Conservation (phyloP, 2,329 filamentous ascomycete genomes). For the Metarhizium sp. region DNA sequence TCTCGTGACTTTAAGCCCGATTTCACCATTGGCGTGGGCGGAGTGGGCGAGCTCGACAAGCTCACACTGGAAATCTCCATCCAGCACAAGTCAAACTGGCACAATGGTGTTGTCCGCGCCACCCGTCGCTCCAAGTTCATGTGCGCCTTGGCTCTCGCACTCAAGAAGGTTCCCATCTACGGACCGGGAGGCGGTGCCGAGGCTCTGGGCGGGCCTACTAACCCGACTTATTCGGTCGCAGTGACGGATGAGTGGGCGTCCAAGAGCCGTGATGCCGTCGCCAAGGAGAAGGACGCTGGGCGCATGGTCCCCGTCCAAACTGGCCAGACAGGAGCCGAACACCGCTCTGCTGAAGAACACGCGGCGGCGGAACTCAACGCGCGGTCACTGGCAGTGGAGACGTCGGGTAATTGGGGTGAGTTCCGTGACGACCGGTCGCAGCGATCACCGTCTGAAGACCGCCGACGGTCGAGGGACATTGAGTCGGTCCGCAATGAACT, state of each 20-base stretch:
- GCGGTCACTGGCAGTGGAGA: conserved; percentile 18
- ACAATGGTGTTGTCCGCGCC: conserved; percentile 74
- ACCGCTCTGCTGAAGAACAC: conserved; percentile 28
- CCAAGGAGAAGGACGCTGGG: conserved; percentile 50
- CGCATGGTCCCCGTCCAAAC: conserved; percentile 50
- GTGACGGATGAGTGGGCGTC: conserved; percentile 61
- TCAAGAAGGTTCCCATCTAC: conserved; percentile 81
- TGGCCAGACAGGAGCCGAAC: conserved; percentile 17
- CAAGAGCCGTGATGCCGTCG: conserved; percentile 50
- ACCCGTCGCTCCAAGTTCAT: conserved; percentile 90
- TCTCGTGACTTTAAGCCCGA: conserved; percentile 84
- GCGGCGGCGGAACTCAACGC: conserved; percentile 37
- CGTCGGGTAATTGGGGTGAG: conserved; percentile 13
- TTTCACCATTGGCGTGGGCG: conserved; percentile 65
- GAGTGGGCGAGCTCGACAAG: conserved; percentile 81
- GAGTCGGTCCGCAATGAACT: conserved; percentile 27
- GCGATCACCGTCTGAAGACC: conserved; percentile 23
- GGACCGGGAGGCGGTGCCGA: conserved; percentile 65
- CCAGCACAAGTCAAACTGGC: conserved; percentile 88
- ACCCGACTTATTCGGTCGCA: conserved; percentile 73
- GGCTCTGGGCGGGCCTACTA: conserved; percentile 53
- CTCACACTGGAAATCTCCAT: conserved; percentile 75
- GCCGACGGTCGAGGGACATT: conserved; percentile 27
- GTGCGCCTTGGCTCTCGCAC: conserved; percentile 77
- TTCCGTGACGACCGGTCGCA: conserved; percentile 7